Evolutionary conservation across 352 stramenopile genomes (phyloP), one percentile per base, ranked within the genome.

Genomic region (Phytophthora sp.): DNA sequence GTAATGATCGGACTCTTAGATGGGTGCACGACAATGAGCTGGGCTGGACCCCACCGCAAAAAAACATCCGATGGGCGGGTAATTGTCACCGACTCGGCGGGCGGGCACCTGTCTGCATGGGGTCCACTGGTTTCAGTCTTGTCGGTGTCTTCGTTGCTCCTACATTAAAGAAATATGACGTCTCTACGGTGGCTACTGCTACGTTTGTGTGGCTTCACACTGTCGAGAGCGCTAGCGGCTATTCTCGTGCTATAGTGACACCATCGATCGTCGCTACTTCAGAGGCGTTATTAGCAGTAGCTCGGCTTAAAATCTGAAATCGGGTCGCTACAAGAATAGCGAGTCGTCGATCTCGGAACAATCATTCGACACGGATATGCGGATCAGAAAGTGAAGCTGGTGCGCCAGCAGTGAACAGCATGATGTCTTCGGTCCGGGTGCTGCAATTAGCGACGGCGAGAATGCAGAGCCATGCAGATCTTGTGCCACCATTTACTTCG

Each of bases 351-450:
- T 31, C 21, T 20, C 9, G 12, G 45, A 52, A 33, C 45, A 26
- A 11, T 46, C 24, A 26, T 52, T 24, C n/a, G n/a, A 26, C 42
- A 4, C 30, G 57, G 57, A 66, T 63, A 54, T 41, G 51, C 57
- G 24, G 65, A 60, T 64, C 65, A 73, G 65, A 69, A 60, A 45
- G 53, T 53, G 65, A 64, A 46, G 64, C 18, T 55, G 61, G 44
- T 42, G 36, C 45, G 18, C n/a, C 21, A 24, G 13, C 9, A 39
- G 11, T 47, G 20, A 16, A n/a, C 13, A 51, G 18, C 20, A 42
- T 42, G 33, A 2, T 24, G 35, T 24, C 16, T 1, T n/a, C n/a
- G 3, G 16, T 23, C 35, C 16, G 35, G 35, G 20, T 8, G 29
- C 54, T 55, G 35, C 41, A 53, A 69, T 64, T 69, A 64, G 42